Base-by-base conservation (phyloP, 495 filamentous ascomycete species). In the Cercophora sp. region DNA sequence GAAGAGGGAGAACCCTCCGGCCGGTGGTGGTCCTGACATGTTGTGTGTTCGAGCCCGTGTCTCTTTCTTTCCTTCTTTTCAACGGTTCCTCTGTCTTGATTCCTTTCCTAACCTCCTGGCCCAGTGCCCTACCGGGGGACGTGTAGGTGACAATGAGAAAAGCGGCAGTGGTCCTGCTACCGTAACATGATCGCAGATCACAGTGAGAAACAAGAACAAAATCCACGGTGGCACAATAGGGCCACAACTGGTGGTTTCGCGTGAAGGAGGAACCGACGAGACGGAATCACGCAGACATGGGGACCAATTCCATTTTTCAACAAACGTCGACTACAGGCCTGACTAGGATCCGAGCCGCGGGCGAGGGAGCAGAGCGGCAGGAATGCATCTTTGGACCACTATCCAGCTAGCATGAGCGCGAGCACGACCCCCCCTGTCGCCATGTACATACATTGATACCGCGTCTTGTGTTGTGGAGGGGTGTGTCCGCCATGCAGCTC, bases 1-100 rank as follows among this genome's bases (percentile, higher is more conserved):
- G 60, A 78, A 78, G 55, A 78, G 73, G 55, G 75, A 78, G 60
- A 78, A 74, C 31, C 75, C 73, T 56, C 74, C 74, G 6, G 69
- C 60, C 2, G 66, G 54, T 9, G 57, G 66, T 37, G 59, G 62
- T 35, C 68, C 63, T 31, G 71, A 70, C 62, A 62, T 69, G 44
- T 43, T 58, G 53, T 51, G 3, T 29, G 27, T 39, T 15, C 5
- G 11, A 2, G 11, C 24, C n/a, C 9, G 10, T 11, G 22, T 19
- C 39, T 15, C 32, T 50, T 18, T 35, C 16, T 54, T 22, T 48
- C 39, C 49, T 45, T 36, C 24, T 56, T 15, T 47, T 26, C 39
- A 15, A 34, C 19, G 15, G 24, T n/a, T 20, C 18, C 24, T 13
- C 27, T 31, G 16, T 32, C 29, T 40, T 31, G 26, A 10, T 23